Conservation (phyloP, 257 asterid species). For the Osmanthus fragrans region DNA sequence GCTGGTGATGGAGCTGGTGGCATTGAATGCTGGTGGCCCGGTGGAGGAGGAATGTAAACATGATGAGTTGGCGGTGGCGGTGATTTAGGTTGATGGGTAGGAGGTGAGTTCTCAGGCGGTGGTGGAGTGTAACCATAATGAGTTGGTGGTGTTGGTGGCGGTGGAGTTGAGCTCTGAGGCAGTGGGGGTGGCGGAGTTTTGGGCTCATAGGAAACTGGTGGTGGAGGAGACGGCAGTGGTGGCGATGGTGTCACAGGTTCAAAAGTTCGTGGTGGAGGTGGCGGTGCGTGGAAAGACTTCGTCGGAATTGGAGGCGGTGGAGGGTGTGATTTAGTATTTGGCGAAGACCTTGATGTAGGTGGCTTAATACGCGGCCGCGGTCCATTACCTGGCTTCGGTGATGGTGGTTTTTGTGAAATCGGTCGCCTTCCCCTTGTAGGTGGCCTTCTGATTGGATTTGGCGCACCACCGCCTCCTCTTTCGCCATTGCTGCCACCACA, state of each 20-base stretch:
- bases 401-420: not conserved
- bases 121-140: not conserved
- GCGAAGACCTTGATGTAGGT: not conserved
- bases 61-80: conserved; percentile 15
- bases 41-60: conserved; percentile 4
- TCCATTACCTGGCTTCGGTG: not conserved
- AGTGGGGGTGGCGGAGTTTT: conserved; percentile 21
- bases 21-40: not conserved
- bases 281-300: not conserved
- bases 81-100: conserved; percentile 1
- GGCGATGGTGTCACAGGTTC: conserved; percentile 7
- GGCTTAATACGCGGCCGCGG: not conserved
- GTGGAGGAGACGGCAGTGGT: conserved; percentile 36
- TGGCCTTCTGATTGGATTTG: not conserved
- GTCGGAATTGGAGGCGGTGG: conserved; percentile 6
- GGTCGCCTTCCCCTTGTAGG: not conserved
- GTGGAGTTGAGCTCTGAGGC: not conserved
- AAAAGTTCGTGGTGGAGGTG: conserved; percentile 13
- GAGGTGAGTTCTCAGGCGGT: conserved; percentile 7
- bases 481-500: conserved; percentile 1
- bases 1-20: not conserved
- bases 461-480: not conserved
- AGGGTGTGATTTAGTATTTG: conserved; percentile 21
- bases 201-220: conserved; percentile 21
- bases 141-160: not conserved